A percentile compares a stretch with the other conserved stretches of the same genome.
Evolutionary conservation across 352 stramenopile species (phyloP).

Genomic region (Globisporangium yorkense): DNA sequence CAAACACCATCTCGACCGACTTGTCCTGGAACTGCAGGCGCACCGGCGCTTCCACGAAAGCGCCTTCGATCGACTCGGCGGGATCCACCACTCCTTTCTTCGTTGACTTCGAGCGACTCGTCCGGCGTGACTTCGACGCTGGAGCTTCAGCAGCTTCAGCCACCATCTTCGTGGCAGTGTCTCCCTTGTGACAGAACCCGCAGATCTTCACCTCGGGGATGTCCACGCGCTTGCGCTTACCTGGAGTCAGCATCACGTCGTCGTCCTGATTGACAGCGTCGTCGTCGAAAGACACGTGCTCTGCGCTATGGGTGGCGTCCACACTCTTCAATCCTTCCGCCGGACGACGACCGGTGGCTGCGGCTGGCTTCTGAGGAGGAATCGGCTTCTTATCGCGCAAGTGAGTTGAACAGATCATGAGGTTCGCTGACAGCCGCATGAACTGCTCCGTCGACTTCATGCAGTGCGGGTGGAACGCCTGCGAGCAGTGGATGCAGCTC

Average conservation of each 20-base stretch:
- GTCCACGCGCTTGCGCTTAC: constrained; percentile 13
- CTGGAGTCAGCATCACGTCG: not conserved
- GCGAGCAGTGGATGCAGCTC: constrained; percentile 84
- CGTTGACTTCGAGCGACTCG: constrained; percentile 7
- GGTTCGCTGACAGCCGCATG: constrained; percentile 75
- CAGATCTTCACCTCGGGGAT: constrained; percentile 34
- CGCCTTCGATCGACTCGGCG: constrained; percentile 38
- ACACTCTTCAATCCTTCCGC: not conserved
- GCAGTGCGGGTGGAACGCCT: constrained; percentile 78
- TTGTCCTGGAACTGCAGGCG: constrained; percentile 68
- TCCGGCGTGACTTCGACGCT: constrained; percentile 12
- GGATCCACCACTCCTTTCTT: constrained; percentile 10
- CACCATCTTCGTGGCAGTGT: constrained; percentile 19
- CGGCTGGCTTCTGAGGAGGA: not conserved
- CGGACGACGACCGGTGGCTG: not conserved
- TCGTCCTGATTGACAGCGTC: constrained; percentile 19
- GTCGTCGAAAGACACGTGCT: constrained; percentile 9
- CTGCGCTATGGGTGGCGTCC: constrained; percentile 4
- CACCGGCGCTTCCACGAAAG: constrained; percentile 71
- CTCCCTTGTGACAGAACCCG: constrained; percentile 52
- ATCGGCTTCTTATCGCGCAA: constrained; percentile 36
- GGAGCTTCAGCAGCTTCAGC: constrained; percentile 1
- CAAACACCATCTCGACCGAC: constrained; percentile 52
- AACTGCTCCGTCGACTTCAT: constrained; percentile 70
- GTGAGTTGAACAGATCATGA: constrained; percentile 89